phyloP scores from a whole-genome alignment of 1,139 yeast genomes.

The Debaryomyces subglobosus region DNA sequence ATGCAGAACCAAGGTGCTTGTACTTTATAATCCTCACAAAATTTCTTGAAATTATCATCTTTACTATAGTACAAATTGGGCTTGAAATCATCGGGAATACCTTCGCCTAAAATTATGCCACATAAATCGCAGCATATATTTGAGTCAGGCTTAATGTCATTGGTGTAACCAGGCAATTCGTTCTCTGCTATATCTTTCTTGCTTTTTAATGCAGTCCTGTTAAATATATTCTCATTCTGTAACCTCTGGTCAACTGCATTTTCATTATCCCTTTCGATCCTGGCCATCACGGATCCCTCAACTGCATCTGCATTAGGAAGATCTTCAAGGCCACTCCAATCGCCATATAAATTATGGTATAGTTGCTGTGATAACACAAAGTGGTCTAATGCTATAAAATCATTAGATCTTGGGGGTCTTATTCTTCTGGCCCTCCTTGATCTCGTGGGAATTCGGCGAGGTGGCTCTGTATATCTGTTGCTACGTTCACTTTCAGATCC shows the following conservation, averaged over 20 bases:
- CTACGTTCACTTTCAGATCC: conserved; percentile 6
- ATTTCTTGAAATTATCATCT: conserved; percentile 27
- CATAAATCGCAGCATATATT: conserved; percentile 67
- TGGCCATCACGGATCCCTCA: conserved; percentile 40
- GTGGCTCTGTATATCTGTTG: neutral
- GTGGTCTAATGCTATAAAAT: conserved; percentile 10
- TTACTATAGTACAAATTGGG: conserved; percentile 32
- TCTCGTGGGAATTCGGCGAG: neutral
- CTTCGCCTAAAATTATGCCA: conserved; percentile 70
- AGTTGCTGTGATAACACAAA: conserved; percentile 13
- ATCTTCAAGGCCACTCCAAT: conserved; percentile 7
- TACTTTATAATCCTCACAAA: conserved; percentile 35
- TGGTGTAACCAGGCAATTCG: conserved; percentile 38
- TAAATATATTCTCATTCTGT: conserved; percentile 34
- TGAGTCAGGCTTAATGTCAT: conserved; percentile 32
- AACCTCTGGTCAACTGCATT: conserved; percentile 35
- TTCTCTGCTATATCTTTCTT: conserved; percentile 29
- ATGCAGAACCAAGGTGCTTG: conserved; percentile 70
- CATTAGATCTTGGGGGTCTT: neutral
- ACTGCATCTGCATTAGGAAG: conserved; percentile 16
- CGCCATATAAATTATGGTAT: conserved; percentile 9
- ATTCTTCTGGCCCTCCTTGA: conserved; percentile 9
- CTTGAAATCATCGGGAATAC: conserved; percentile 58
- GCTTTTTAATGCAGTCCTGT: conserved; percentile 31
- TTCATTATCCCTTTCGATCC: conserved; percentile 49